Base-by-base conservation (phyloP, 306 rosid species). In the Cicer judaicum region DNA sequence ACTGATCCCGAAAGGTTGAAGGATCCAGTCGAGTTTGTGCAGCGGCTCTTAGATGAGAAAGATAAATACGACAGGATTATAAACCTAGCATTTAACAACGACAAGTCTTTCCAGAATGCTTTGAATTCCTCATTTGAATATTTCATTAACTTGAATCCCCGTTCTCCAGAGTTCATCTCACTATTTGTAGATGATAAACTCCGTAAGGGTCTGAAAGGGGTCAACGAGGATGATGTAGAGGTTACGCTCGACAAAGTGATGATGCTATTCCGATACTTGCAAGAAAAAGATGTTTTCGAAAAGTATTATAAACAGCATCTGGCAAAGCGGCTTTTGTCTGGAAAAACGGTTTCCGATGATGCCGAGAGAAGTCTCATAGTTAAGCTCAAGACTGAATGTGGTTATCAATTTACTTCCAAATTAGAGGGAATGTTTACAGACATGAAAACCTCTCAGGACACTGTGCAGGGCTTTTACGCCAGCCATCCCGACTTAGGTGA, bases 371-470 rank as follows among this genome's bases (percentile, higher is more conserved):
- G 98, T 81, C 88, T 91, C 80, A 88, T 93, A 42, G 97, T 93
- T 65, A 93, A 93, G 90, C 96, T 93, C 78, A 93, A 93, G 88
- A 91, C 97, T 15, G 97, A 93, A 81, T 89, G 97, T 62, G 97
- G 97, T 12, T 93, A 93, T 78, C 98, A 93, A 46, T 93, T 91
- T 76, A 91, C 98, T 43, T 93, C 97, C 36, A 93, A 91, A 82
- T 76, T 93, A 52, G 98, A 93, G 84, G 97, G 96, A 66, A 93
- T 93, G 98, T 93, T 93, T 81, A 91, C 93, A 13, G 98, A 93
- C 80, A 91, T 93, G 97, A 93, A 89, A 80, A 93, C 98, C 7
- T 89, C 97, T 39, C 94, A 88, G 71, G 98, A 93, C 83, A 88
- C 94, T 1, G 84, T 91, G 94, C 96, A 91, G 64, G 97, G 90